Evolutionary conservation across 768 basidiomycete species (phyloP), one percentile per base, ranked within the genome.

Genomic region (Myochromella boudieri): DNA sequence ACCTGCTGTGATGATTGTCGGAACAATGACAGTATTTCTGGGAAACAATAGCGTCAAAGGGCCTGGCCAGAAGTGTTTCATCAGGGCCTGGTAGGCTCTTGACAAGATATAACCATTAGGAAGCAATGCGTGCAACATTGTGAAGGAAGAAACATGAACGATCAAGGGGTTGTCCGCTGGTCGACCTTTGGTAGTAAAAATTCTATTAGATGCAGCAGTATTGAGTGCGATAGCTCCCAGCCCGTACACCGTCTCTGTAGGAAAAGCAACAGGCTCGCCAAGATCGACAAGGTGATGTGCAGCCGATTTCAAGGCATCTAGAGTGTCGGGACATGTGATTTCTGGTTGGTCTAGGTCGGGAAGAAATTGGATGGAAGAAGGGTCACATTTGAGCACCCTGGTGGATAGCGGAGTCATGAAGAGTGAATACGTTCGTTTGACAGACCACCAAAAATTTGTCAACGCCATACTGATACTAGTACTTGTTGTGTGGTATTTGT

Each of bases 191-290:
- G 87, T 87, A 14, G 77, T 65, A 66, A 93, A 99, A 57, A 99
- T 94, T 56, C 76, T 77, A 2, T 75, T 60, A 4, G 82, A 78
- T 2, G 95, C 92, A 12, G 66, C 53, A 6, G 77, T 53, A 56
- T 82, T 70, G 36, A 92, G 68, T 0, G 95, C 93, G 17, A 84
- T 68, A 0, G 93, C 97, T 22, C 90, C 97, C n/a, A 99, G 82
- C 1, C 97, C 97, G 66, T 98, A 99, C 9, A 99, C 97, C 0
- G 97, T 98, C 68, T 99, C 97, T 24, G 97, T 97, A 0, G 97
- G 95, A 61, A 99, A 90, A 0, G 86, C 95, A 45, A 98, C 87
- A 17, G 80, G 74, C 47, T 80, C 70, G 12, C 65, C 57, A 18
- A 68, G 68, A 26, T 75, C 55, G 37, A 74, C 65, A 6, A 89